Evolutionary conservation across 2,329 filamentous ascomycete genomes (phyloP), one percentile per base, ranked within the genome.

Genomic region (Colletotrichum gloeosporioides): DNA sequence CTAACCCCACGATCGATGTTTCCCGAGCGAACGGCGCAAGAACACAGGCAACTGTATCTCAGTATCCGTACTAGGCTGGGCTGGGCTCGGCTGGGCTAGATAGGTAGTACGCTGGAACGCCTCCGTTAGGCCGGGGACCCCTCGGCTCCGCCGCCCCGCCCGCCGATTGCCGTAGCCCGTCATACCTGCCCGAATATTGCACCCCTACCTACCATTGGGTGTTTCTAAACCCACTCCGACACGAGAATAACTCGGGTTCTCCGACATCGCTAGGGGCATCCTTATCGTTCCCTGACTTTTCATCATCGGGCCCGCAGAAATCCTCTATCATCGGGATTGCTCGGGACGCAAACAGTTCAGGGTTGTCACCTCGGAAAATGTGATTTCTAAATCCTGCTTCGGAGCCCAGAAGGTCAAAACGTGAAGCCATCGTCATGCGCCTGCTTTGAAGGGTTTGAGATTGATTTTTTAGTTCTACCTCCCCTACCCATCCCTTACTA

Each of bases 401-500:
- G n/a, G 12, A 10, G 13, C 36, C 18, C 22, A 34, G 29, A 55
- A n/a, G 63, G 69, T 68, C 63, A 63, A 75, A 75, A 68, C 69
- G 39, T 73, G 73, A 75, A 75, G 73, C 63, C 63, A 75, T 75
- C 73, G 69, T 75, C 73, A 63, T 75, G 73, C 63, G 63, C 59
- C 16, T 64, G 55, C 67, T 39, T 75, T n/a, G 57, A 22, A 63
- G 44, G 55, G 53, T 59, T 75, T 73, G 73, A 59, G 36, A 64
- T 64, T 57, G 39, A 64, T 49, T 57, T 71, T 64, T 64, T 13
- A 62, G 44, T 59, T 75, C 53, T 71, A 49, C 15, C 32, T 57
- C 59, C 44, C 6, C 64, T 29, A 44, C 59, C 71, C 64, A 9
- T 57, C 10, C 57, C 65, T 68, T 22, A 29, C 59, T 10, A 44